Conservation (phyloP, 306 rosid genomes). For the Corylus avellana region DNA sequence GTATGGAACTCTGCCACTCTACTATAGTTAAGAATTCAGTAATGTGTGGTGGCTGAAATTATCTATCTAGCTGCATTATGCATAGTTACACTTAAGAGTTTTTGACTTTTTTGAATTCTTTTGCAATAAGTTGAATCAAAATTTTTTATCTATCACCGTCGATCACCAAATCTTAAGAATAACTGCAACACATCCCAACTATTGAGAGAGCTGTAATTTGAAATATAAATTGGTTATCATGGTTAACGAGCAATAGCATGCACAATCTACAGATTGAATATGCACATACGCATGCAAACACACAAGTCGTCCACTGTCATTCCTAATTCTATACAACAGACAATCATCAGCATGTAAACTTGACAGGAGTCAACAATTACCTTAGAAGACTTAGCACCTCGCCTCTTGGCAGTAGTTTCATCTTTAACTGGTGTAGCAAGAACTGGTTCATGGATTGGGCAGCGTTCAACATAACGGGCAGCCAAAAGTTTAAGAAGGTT, state of each 20-base stretch:
- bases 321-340: slow-evolving; percentile 13
- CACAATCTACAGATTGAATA: not conserved
- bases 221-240: not conserved
- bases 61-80: not conserved
- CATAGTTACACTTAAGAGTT: not conserved
- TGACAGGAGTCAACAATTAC: slow-evolving; percentile 42
- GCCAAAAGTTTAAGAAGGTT: slow-evolving; percentile 60
- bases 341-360: slow-evolving; percentile 8
- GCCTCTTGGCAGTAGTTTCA: slow-evolving; percentile 48
- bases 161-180: not conserved
- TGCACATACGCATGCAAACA: not conserved
- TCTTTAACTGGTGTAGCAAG: slow-evolving; percentile 42
- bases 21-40: not conserved
- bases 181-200: not conserved
- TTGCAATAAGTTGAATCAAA: not conserved
- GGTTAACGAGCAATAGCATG: not conserved
- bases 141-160: not conserved
- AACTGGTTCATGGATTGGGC: slow-evolving; percentile 73
- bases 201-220: not conserved
- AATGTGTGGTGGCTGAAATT: no score
- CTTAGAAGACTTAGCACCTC: slow-evolving; percentile 73
- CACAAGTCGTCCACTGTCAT: not conserved
- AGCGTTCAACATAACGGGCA: slow-evolving; percentile 66
- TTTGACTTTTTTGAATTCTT: not conserved
- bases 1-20: not conserved